Base-by-base conservation (phyloP, 768 basidiomycete genomes). In the Lactifluus hygrophoroides region DNA sequence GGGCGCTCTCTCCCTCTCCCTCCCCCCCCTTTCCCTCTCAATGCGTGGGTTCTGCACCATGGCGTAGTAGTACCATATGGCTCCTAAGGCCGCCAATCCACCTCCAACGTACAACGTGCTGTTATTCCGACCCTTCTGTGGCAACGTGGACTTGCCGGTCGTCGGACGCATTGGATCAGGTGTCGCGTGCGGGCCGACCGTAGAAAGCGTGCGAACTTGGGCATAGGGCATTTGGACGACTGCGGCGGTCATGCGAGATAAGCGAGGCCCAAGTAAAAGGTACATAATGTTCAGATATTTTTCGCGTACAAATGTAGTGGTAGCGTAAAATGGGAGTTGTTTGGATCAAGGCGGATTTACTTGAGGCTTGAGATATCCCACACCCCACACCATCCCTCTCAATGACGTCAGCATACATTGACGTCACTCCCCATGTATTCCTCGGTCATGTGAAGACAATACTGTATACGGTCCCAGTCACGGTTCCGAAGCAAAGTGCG, bases 11-110 rank as follows among this genome's bases (percentile, higher is more conserved):
- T 38, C 38, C 23, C 14, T 42, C 35, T 56, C 54, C 25, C 32
- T 28, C 2, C 47, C 60, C n/a, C n/a, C n/a, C n/a, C n/a, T n/a
- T n/a, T 56, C 54, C 25, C 32, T 28, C 2, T 51, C 60, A n/a
- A 32, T 27, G 52, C 11, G 52, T 10, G n/a, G 27, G 6, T 6
- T 25, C 25, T 60, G 54, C 25, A 14, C n/a, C 21, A 11, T 21
- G 28, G n/a, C 9, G 32, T 60, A 62, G 48, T 56, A 63, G 50
- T 63, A 62, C 58, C 53, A 60, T 46, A 54, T n/a, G n/a, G 52
- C 58, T 1, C 52, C 58, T 25, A 40, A n/a, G 42, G 48, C 58
- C 8, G 53, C 58, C n/a, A 54, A 16, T 19, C 58, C 51, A 19
- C 57, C 42, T 13, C 52, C 47, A 14, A 62, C 37, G 43, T 54